Percentiles rank a stretch among this genome's conserved stretches.
These are phyloP conservation scores for Pluteus cervinus DNA, from an alignment of 768 basidiomycete genomes.

Conservation along the genomic window DNA sequence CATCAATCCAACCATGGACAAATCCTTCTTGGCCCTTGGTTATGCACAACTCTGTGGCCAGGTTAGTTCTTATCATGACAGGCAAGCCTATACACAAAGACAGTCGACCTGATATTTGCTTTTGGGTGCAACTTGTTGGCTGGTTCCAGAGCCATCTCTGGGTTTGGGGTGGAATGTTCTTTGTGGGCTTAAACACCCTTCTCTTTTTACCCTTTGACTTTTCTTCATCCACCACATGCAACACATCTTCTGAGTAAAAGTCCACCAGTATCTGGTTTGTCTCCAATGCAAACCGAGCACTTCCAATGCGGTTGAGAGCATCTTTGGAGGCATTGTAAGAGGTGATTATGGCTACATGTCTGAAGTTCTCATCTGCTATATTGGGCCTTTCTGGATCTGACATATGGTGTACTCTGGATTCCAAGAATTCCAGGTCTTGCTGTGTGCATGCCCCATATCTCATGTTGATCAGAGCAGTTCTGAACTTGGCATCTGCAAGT, in stretches of 20 bases:
- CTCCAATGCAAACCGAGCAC: slow-evolving; percentile 21
- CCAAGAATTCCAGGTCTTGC: too few species aligned
- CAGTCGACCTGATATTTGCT: slow-evolving; percentile 20
- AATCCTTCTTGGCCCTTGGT: slow-evolving; percentile 27
- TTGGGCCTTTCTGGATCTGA: slow-evolving; percentile 11
- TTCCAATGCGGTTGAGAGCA: slow-evolving; percentile 20
- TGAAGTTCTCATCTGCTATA: slow-evolving; percentile 11
- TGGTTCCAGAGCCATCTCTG: slow-evolving; percentile 7
- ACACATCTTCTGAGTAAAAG: slow-evolving; percentile 21
- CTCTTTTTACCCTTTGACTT: slow-evolving; percentile 2
- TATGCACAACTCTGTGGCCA: slow-evolving; percentile 25
- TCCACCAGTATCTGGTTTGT: slow-evolving; percentile 13
- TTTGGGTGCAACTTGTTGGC: slow-evolving; percentile 7
- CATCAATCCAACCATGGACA: slow-evolving; percentile 22
- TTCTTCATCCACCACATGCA: slow-evolving; percentile 4
- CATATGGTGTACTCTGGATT: too few species aligned
- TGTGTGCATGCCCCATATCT: too few species aligned
- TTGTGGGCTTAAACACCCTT: background rate
- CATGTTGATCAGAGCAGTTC: too few species aligned
- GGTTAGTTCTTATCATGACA: slow-evolving; percentile 23
- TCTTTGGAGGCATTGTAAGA: slow-evolving; percentile 24
- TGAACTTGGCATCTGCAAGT: too few species aligned
- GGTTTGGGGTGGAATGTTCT: background rate
- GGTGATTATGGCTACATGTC: slow-evolving; percentile 28
- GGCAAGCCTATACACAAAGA: slow-evolving; percentile 24